phyloP scores from a whole-genome alignment of 2,329 filamentous ascomycete species.

The Calonectria ilicicola region DNA sequence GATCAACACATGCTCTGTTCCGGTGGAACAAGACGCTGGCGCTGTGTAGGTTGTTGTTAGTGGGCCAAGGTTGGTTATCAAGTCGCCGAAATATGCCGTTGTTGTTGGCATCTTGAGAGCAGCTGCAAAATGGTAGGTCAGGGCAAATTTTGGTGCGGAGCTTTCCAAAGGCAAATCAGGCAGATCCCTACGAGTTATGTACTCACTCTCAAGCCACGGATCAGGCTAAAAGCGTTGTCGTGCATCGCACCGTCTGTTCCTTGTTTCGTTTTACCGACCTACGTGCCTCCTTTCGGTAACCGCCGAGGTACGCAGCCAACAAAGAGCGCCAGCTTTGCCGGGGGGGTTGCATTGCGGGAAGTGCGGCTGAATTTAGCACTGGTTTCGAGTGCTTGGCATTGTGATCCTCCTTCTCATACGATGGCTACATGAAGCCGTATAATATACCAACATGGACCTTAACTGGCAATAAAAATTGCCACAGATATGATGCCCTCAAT shows the following conservation, averaged over 20 bases:
- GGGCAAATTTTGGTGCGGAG: no score
- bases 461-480: background rate
- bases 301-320: background rate
- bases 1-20: slow-evolving; percentile 18
- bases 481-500: background rate
- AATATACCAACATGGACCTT: background rate
- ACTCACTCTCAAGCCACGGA: background rate
- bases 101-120: slow-evolving; percentile 39
- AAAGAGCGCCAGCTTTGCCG: background rate
- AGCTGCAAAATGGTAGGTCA: background rate
- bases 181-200: background rate
- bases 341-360: background rate
- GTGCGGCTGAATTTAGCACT: background rate
- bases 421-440: background rate
- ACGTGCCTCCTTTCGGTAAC: background rate
- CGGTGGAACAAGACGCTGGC: slow-evolving; percentile 35
- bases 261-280: background rate
- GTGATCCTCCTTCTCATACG: background rate
- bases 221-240: background rate
- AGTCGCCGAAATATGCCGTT: slow-evolving; percentile 35
- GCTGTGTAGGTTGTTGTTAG: slow-evolving; percentile 46
- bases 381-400: background rate
- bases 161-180: no score
- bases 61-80: slow-evolving; percentile 45
- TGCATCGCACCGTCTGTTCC: no score